Conservation (phyloP, 345 rosid species). For the Brassica juncea region DNA sequence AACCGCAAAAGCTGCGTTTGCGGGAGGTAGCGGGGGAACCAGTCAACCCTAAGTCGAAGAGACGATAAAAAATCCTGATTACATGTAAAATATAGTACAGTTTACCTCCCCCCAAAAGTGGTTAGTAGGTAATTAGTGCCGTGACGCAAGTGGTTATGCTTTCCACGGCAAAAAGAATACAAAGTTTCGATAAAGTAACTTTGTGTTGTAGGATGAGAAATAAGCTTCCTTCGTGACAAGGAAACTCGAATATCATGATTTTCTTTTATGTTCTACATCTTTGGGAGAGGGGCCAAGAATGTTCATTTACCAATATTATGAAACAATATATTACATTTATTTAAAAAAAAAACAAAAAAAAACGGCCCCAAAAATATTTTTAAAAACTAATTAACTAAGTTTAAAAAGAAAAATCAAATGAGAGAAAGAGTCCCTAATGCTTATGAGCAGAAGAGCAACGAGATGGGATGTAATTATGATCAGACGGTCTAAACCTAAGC, state of each 20-base stretch:
- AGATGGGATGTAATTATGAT: slow-evolving; percentile 43
- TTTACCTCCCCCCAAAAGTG: background rate
- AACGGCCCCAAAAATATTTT: slow-evolving; percentile 11
- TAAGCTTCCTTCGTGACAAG: slow-evolving; percentile 5
- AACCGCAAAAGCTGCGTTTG: no score
- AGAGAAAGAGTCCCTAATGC: slow-evolving; percentile 32
- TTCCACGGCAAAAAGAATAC: background rate
- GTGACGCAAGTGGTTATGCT: background rate
- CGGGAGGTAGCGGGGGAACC: no score
- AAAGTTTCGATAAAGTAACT: background rate
- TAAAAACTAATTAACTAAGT: background rate
- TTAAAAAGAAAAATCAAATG: background rate
- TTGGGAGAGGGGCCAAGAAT: background rate
- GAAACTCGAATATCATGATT: background rate
- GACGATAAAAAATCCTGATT: background rate
- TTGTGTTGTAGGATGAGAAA: background rate
- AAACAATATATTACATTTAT: slow-evolving; percentile 1
- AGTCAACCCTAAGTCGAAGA: no score
- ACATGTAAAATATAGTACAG: background rate
- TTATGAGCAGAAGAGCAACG: slow-evolving; percentile 69
- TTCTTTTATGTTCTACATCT: background rate
- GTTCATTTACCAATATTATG: background rate
- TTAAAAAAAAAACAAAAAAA: background rate
- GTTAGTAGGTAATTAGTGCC: background rate
- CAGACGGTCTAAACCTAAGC: slow-evolving; percentile 57